These are phyloP conservation scores for Malus fusca DNA, from an alignment of 306 rosid genomes.

Conservation along the genomic window DNA sequence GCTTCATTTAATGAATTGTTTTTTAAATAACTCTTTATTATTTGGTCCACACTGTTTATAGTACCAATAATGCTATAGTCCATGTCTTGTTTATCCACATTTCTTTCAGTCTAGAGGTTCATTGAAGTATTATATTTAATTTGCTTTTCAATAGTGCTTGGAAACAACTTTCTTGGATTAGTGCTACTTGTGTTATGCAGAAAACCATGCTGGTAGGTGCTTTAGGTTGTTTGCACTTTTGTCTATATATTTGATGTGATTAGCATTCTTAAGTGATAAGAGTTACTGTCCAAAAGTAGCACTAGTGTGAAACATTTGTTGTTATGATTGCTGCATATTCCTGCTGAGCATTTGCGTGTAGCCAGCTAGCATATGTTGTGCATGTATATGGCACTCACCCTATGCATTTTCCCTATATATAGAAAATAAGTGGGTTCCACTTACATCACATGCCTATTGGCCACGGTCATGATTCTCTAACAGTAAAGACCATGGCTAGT, in stretches of 20 bases:
- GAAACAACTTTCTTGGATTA: background rate
- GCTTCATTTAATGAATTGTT: background rate
- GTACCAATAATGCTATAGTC: background rate
- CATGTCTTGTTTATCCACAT: background rate
- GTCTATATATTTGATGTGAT: background rate
- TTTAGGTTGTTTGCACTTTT: background rate
- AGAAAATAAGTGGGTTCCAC: background rate
- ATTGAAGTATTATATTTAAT: background rate
- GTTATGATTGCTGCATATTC: background rate
- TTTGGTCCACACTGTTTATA: background rate
- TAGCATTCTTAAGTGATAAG: background rate
- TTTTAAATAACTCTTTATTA: background rate
- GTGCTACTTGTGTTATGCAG: background rate
- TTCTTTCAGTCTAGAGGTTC: background rate
- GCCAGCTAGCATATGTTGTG: background rate
- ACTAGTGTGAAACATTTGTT: background rate
- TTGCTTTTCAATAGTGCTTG: background rate
- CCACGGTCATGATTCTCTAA: conserved; percentile 1
- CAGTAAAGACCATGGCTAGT: background rate
- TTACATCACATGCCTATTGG: background rate
- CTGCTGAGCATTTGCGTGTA: background rate
- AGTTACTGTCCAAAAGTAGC: background rate
- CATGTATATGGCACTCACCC: background rate
- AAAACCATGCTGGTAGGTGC: background rate
- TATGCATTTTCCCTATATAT: background rate